phyloP scores from a whole-genome alignment of 2,329 filamentous ascomycete genomes.

The Phialophora macrospora region DNA sequence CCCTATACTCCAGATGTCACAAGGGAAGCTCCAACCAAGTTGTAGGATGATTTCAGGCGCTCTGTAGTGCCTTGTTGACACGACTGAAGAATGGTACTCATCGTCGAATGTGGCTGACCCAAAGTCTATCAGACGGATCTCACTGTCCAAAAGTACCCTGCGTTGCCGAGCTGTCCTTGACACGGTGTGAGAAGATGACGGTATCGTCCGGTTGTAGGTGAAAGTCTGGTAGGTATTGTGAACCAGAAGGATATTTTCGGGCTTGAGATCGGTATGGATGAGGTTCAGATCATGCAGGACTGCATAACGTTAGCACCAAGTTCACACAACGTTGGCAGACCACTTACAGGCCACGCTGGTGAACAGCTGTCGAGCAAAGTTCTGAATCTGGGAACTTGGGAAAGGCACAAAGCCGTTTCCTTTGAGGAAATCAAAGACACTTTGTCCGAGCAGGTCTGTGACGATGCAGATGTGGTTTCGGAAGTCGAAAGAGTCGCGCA shows the following conservation, averaged over 20 bases:
- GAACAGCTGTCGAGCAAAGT: conserved; percentile 90
- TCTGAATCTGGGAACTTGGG: conserved; percentile 97
- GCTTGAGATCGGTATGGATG: conserved; percentile 75
- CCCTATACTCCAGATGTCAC: conserved; percentile 72
- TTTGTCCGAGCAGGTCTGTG: conserved; percentile 81
- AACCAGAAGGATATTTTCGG: conserved; percentile 70
- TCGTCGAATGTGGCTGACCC: conserved; percentile 71
- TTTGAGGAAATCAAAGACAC: conserved; percentile 98
- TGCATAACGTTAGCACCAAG: conserved; percentile 49
- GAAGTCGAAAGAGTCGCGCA: conserved; percentile 96
- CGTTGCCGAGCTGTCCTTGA: conserved; percentile 64
- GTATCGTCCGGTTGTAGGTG: conserved; percentile 70
- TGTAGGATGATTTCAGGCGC: conserved; percentile 71
- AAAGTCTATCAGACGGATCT: conserved; percentile 71
- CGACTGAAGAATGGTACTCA: conserved; percentile 70
- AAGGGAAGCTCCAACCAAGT: conserved; percentile 70
- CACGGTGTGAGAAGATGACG: conserved; percentile 65
- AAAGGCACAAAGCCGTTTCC: conserved; percentile 94
- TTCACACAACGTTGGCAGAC: conserved; percentile 2
- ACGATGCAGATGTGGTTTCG: conserved; percentile 93
- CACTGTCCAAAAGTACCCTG: conserved; percentile 67
- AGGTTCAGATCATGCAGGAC: conserved; percentile 96
- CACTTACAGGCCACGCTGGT: conserved; percentile 96
- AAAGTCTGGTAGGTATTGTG: conserved; percentile 70
- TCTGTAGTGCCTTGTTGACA: conserved; percentile 69